Base-by-base conservation (phyloP, 768 basidiomycete species). In the Phanerochaete carnosa region DNA sequence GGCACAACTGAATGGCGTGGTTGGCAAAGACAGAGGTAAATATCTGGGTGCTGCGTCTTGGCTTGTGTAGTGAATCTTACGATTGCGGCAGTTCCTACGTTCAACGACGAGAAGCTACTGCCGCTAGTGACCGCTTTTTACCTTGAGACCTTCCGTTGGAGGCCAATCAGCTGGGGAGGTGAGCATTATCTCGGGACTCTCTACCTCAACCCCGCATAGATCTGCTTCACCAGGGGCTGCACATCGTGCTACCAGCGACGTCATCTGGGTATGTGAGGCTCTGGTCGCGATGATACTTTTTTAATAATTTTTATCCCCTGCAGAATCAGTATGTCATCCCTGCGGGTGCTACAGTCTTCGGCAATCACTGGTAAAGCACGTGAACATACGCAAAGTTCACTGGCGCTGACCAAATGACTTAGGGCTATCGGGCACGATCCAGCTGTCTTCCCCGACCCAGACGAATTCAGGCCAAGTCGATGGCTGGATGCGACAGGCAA, bases 181-280 rank as follows among this genome's bases (percentile, higher is more conserved):
- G 16, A 50, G 47, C 25, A 11, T 4, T 15, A n/a, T n/a, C n/a
- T 11, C 19, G 33, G 33, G 8, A 15, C 33, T 35, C 33, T 35
- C 33, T 15, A 15, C 7, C 33, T 15, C 15, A 35, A 15, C 33
- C 15, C 15, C 8, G 33, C 15, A 35, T 35, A 15, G 33, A 35
- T 15, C 15, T 15, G 15, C 33, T 7, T 15, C 15, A 35, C 33
- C 9, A 50, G 3, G 69, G 87, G 87, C 1, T 86, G 77, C 85
- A 2, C 89, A 91, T 63, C 81, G 81, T 52, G 82, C 88, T 0
- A 83, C 82, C 1, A 81, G 80, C 60, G 87, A 90, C 54, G 81
- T 91, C 29, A 68, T 82, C 26, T 90, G 85, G 78, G 86, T 85
- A 33, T 13, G 68, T 53, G 16, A 16, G 3, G 2, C 12, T 19